Evolutionary conservation across 148 eudicot species (phyloP).

Genomic region (Pharnaceum exiguum): DNA sequence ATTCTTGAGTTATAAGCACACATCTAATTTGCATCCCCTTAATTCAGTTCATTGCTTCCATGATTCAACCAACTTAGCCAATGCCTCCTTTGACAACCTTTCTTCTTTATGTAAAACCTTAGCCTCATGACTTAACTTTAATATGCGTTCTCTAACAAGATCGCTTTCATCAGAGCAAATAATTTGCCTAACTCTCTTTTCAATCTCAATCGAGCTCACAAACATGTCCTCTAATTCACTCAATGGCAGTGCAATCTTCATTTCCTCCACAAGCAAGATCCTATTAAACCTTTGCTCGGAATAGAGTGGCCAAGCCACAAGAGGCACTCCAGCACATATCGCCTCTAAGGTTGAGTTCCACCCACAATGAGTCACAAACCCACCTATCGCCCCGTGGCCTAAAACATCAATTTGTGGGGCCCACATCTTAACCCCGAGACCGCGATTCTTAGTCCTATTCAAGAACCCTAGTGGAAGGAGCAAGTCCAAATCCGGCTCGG

Average conservation of each 20-base stretch:
- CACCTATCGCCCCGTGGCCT: conserved; percentile 38
- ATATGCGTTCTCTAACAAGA: conserved; percentile 4
- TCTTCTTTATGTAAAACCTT: conserved; percentile 5
- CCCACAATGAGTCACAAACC: conserved; percentile 52
- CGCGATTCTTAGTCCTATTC: conserved; percentile 33
- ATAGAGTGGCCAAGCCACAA: conserved; percentile 41
- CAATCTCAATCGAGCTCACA: conserved; percentile 27
- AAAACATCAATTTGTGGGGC: conserved; percentile 38
- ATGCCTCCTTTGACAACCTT: conserved; percentile 14
- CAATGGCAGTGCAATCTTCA: conserved; percentile 24
- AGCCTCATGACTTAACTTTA: conserved; percentile 5
- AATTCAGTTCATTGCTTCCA: conserved; percentile 8
- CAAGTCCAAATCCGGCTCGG: conserved; percentile 26
- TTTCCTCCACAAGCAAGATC: conserved; percentile 27
- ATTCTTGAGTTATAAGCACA: too few relatives aligned
- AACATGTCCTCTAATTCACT: conserved; percentile 20
- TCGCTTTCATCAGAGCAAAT: conserved; percentile 15
- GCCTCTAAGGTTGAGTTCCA: conserved; percentile 40
- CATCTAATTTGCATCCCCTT: neutral
- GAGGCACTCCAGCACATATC: conserved; percentile 21
- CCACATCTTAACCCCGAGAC: conserved; percentile 45
- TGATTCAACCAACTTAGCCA: conserved; percentile 18
- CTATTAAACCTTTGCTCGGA: conserved; percentile 33
- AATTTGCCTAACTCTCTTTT: conserved; percentile 26
- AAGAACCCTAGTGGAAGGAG: conserved; percentile 38